Conservation (phyloP, 139 green algal species). For the Trebouxia sp. region DNA sequence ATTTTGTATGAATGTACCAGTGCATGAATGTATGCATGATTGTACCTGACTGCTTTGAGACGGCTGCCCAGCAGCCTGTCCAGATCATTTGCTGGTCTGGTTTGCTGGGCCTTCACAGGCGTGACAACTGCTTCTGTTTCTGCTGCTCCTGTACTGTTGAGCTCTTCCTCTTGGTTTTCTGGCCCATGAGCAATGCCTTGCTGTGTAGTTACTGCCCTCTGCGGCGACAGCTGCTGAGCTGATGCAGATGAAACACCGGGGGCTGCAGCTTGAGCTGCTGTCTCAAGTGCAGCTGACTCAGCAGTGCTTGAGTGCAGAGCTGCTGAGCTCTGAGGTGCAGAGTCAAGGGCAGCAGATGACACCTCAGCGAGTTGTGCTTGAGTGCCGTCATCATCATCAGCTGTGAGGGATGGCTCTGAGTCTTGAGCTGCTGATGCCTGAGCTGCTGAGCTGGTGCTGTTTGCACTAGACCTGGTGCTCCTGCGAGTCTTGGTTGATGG, state of each 20-base stretch:
- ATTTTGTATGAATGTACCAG: too few species aligned
- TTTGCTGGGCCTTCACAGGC: not conserved
- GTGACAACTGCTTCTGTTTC: not conserved
- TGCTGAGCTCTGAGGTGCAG: not conserved
- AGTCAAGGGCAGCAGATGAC: not conserved
- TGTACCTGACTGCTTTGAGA: not conserved
- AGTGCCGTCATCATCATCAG: not conserved
- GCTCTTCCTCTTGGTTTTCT: too few species aligned
- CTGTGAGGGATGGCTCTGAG: not conserved
- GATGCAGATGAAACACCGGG: too few species aligned
- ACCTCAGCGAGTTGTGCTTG: not conserved
- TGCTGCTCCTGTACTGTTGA: too few species aligned
- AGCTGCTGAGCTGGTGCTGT: not conserved
- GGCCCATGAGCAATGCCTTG: too few species aligned
- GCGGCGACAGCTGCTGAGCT: too few species aligned
- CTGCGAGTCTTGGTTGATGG: not conserved
- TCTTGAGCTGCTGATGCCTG: not conserved
- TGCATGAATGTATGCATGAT: too few species aligned
- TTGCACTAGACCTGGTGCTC: not conserved
- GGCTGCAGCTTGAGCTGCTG: not conserved
- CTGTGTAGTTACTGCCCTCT: too few species aligned
- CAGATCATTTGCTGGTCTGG: not conserved
- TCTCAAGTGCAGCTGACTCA: not conserved
- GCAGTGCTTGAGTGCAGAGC: not conserved
- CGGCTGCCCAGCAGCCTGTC: conserved; percentile 7